Evolutionary conservation across 257 asterid genomes (phyloP), one percentile per base, ranked within the genome.

Genomic region (Solanum chilense): DNA sequence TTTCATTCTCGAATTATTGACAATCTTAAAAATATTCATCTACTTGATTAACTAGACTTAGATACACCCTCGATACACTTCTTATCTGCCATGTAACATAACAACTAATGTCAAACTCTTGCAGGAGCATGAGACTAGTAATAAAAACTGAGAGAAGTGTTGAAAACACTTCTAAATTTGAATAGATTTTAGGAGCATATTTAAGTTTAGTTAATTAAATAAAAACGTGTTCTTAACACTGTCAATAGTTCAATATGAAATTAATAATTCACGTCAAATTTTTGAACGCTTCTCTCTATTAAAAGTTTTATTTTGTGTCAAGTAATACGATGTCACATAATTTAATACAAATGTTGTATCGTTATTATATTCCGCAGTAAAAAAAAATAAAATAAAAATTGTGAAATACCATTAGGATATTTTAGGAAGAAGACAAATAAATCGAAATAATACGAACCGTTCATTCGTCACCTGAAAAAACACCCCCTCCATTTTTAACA

Each of bases 401-500:
- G 42, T 39, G 56, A 80, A 85, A 80, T 62, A 31, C n/a, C 9
- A 58, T 12, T 13, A 58, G 31, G 60, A 88, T 68, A 29, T 82
- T 71, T 77, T 41, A 13, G 29, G 10, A 35, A 68, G 10, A 35
- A 41, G 37, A 75, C 29, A 78, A 86, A 52, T 2, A 85, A 86
- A 86, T 83, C 89, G 60, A 90, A 89, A 68, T 35, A 82, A 90
- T 88, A 29, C 1, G 89, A 89, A 76, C 96, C 98, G 88, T 90
- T 85, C 91, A 86, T 91, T 90, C 89, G 58, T 90, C 88, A 86
- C 86, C 81, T 76, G 94, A 94, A 89, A 91, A 85, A 82, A 74
- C 47, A 86, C 49, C 77, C 75, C 49, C 87, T 71, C 44, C 85
- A 81, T 49, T 35, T 66, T 60, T 44, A 45, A 21, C 87, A 8